Evolutionary conservation across 768 basidiomycete genomes (phyloP), one percentile per base, ranked within the genome.

Genomic region (Termitomyces titanicus): DNA sequence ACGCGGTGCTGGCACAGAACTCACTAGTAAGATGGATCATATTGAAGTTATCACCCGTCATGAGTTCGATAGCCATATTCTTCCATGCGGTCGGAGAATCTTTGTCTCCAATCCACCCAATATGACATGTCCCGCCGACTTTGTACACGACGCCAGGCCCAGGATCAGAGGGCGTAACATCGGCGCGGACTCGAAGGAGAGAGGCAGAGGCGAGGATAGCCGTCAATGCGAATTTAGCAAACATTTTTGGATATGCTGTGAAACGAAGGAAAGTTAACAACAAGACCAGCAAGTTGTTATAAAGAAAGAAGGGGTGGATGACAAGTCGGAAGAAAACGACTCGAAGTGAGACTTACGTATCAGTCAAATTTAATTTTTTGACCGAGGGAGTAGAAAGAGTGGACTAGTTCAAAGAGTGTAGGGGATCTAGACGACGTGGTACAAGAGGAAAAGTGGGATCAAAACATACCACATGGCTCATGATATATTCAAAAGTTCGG

Each of bases 21-120:
- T 56, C 59, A 90, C 88, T 83, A 12, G 84, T 81, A 54, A 92
- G 59, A 61, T 76, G 79, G 38, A 82, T 64, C 89, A 92, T 92
- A 37, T 77, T 58, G 48, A 78, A 69, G 72, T 94, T 92, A 64
- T 78, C 66, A 5, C 91, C 92, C 1, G 87, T 85, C 89, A 90
- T 92, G 67, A 93, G 80, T 66, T 90, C 74, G 54, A 94, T 88
- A 58, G 76, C 71, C 83, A 88, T 90, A 56, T 73, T 67, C 65
- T 79, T 84, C 92, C 92, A 94, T 15, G 57, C 60, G 20, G 83
- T 83, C 13, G 79, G 77, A 3, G 72, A 75, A 25, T 58, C 55
- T 5, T 70, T 54, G 63, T 91, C 89, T 7, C 72, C 76, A 0
- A 64, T 63, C 91, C 92, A 94, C 11, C 66, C 62, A 40, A 86